These are phyloP conservation scores for Gossypium turneri DNA, from an alignment of 345 rosid species.

Conservation along the genomic window DNA sequence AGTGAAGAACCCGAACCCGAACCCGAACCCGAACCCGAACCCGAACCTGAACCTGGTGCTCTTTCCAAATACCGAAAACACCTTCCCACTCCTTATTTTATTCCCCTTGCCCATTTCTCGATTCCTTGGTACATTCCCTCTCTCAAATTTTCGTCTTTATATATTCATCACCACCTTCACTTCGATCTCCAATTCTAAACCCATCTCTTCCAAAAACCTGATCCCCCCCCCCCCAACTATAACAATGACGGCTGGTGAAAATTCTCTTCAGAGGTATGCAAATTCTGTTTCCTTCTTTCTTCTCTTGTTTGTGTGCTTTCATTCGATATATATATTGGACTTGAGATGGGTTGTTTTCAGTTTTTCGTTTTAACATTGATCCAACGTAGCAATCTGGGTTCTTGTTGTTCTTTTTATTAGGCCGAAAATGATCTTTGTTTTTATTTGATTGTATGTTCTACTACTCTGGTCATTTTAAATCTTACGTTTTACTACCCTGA, in stretches of 20 bases:
- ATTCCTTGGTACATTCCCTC: slow-evolving; percentile 1
- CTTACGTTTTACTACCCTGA: background rate
- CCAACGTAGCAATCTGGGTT: background rate
- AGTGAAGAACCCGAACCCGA: background rate
- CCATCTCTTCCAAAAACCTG: background rate
- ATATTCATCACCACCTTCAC: background rate
- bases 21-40: slow-evolving; percentile 7
- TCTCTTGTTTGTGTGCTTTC: too few species aligned
- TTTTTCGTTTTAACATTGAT: background rate
- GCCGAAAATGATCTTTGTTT: background rate
- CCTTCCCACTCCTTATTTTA: background rate
- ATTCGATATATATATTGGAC: background rate
- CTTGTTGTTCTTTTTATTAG: background rate
- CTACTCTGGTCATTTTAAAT: background rate
- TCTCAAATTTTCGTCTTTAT: background rate
- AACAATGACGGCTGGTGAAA: background rate
- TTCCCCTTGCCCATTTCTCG: background rate
- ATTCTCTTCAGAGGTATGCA: slow-evolving; percentile 1
- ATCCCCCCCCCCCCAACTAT: background rate
- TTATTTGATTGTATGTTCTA: background rate
- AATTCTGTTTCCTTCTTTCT: background rate
- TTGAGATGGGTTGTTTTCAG: background rate
- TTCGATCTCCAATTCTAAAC: background rate
- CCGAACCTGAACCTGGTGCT: background rate
- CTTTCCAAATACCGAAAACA: background rate